Percentiles rank a stretch among this genome's conserved stretches.
Conservation (phyloP, 106 monocot species). For the Xerophyta viscosa region DNA sequence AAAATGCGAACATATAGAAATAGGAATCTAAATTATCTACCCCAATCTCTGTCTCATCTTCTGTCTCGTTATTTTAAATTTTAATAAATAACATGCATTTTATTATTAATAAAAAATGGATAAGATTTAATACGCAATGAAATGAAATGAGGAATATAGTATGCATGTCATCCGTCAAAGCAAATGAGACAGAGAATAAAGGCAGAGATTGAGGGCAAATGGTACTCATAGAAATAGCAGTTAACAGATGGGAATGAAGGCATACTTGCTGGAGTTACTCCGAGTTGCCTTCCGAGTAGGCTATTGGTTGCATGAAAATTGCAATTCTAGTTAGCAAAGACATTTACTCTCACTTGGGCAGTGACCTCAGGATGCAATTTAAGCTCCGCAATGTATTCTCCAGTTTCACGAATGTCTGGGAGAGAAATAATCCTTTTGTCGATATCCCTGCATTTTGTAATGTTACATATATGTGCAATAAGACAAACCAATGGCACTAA, state of each 20-base stretch:
- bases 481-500: not conserved
- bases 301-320: not conserved
- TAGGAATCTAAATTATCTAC: too few relatives aligned
- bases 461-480: too few relatives aligned
- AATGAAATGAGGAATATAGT: too few relatives aligned
- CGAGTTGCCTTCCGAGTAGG: not conserved
- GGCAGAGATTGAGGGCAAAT: too few relatives aligned
- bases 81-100: too few relatives aligned
- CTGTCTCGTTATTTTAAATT: too few relatives aligned
- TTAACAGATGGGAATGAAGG: not conserved
- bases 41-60: too few relatives aligned
- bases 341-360: constrained; percentile 64
- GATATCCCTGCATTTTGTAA: constrained; percentile 73
- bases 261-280: not conserved
- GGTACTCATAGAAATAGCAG: not conserved
- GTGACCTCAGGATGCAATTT: constrained; percentile 93
- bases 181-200: too few relatives aligned
- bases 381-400: constrained; percentile 83
- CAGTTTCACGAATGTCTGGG: constrained; percentile 90
- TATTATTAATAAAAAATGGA: too few relatives aligned
- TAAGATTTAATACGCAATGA: too few relatives aligned
- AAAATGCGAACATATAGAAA: too few relatives aligned
- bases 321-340: constrained; percentile 48
- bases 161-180: too few relatives aligned
- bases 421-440: constrained; percentile 62